A percentile compares a stretch with the other conserved stretches of the same genome.
Conservation (phyloP, 2,329 filamentous ascomycete species). For the Pseudopyricularia javanii region DNA sequence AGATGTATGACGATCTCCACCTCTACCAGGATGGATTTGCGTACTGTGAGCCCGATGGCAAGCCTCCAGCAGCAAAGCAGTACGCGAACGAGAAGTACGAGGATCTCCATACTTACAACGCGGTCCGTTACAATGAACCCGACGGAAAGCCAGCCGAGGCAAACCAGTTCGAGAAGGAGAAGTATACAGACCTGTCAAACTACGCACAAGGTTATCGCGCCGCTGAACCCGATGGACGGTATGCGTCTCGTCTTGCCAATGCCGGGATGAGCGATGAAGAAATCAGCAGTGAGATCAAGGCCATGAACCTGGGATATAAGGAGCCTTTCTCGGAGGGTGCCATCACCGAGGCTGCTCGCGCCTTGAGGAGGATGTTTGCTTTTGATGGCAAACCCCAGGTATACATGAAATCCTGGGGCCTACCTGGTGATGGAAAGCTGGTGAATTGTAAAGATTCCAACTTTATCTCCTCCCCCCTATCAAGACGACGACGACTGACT, state of each 20-base stretch:
- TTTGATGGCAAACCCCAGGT: neutral
- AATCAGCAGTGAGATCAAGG: neutral
- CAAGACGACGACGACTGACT: neutral
- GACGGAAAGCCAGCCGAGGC: constrained; percentile 9
- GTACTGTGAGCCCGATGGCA: constrained; percentile 25
- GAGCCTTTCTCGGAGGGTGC: neutral
- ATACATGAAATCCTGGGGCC: neutral
- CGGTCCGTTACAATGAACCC: constrained; percentile 20
- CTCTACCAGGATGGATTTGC: constrained; percentile 13
- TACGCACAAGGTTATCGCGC: constrained; percentile 11
- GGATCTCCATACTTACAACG: constrained; percentile 22
- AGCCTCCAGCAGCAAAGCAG: constrained; percentile 17
- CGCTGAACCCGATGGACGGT: neutral
- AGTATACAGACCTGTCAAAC: constrained; percentile 24
- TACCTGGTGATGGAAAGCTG: neutral
- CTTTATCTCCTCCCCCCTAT: neutral
- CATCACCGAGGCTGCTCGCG: neutral
- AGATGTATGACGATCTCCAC: constrained; percentile 25
- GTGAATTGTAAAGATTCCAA: neutral
- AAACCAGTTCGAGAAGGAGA: constrained; percentile 16
- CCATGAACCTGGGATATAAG: neutral
- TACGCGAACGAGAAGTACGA: constrained; percentile 25
- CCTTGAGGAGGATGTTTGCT: neutral
- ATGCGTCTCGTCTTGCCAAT: neutral
- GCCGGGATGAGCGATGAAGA: neutral